Conservation (phyloP, 169 alveolate species). For the Plasmodium vinckei region DNA sequence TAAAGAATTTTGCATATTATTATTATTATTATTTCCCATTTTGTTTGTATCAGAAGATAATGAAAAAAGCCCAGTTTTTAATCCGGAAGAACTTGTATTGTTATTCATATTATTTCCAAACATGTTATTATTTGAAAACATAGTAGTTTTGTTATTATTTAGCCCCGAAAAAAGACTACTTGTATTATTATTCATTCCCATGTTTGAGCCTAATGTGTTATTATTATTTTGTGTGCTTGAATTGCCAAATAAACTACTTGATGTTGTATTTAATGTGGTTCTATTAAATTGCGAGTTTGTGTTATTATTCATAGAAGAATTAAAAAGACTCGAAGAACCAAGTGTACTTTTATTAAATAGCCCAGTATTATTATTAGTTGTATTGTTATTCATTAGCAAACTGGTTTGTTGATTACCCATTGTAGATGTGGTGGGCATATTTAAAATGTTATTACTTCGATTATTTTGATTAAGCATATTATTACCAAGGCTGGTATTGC, state of each 20-base stretch:
- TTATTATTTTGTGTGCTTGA: neutral
- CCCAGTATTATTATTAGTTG: neutral
- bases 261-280: slow-evolving; percentile 5
- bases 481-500: slow-evolving; percentile 9
- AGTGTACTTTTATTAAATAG: slow-evolving; percentile 10
- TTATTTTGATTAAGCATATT: slow-evolving; percentile 2
- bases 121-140: slow-evolving; percentile 15
- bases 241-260: slow-evolving; percentile 22
- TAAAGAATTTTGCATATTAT: neutral
- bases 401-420: neutral
- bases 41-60: slow-evolving; percentile 10
- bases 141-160: slow-evolving; percentile 12
- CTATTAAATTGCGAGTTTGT: slow-evolving; percentile 12
- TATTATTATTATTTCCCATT: slow-evolving; percentile 23
- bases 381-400: neutral
- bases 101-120: slow-evolving; percentile 16
- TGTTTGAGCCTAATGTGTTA: neutral
- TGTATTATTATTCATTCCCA: slow-evolving; percentile 1
- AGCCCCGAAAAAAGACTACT: slow-evolving; percentile 10
- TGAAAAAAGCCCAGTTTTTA: slow-evolving; percentile 23
- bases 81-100: neutral
- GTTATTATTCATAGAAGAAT: slow-evolving; percentile 13
- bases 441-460: slow-evolving; percentile 5
- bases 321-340: slow-evolving; percentile 5
- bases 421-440: slow-evolving; percentile 1